Base-by-base conservation (phyloP, 2,329 filamentous ascomycete species). In the Cordyceps pruinosa region DNA sequence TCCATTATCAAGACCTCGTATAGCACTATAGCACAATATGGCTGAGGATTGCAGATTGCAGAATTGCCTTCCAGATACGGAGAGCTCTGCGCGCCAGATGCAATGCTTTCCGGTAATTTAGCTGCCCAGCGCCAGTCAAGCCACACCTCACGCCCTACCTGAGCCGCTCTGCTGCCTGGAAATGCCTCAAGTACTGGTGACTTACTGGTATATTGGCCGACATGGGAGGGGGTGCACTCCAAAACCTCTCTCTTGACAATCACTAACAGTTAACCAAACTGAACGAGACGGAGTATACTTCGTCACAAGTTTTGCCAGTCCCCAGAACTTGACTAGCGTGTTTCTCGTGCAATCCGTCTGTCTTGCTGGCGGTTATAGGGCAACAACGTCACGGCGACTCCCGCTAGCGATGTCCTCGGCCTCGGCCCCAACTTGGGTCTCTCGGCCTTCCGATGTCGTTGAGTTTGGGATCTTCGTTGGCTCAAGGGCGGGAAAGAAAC, bases 161-260 rank as follows among this genome's bases (percentile, higher is more conserved):
- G n/a, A 25, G 12, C 19, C 23, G 17, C 32, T 23, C 5, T n/a
- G 19, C 28, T 25, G 13, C 37, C 42, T 25, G 35, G 23, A 52
- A 51, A 52, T 42, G 13, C 39, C 49, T 17, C 49, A 52, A 52
- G 49, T 52, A 52, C 49, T 25, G 26, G 49, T 52, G 49, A 52
- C 26, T 25, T 50, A 34, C 26, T 10, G 28, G 28, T 19, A 39
- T 19, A 35, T n/a, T 12, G 4, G 15, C 26, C 37, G 13, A n/a
- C 49, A 42, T 52, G n/a, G 37, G 37, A 52, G 49, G 49, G 49
- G 10, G 49, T 52, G 37, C 37, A 44, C 25, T 25, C 13, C 4
- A 13, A 42, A 30, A 30, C n/a, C 12, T 44, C 12, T 25, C 12
- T 34, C 49, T 19, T 21, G 30, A 26, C 35, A 30, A 19, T 21